Conservation (phyloP, 1,284 basidiomycete species). For the Limonomyces culmigenus region DNA sequence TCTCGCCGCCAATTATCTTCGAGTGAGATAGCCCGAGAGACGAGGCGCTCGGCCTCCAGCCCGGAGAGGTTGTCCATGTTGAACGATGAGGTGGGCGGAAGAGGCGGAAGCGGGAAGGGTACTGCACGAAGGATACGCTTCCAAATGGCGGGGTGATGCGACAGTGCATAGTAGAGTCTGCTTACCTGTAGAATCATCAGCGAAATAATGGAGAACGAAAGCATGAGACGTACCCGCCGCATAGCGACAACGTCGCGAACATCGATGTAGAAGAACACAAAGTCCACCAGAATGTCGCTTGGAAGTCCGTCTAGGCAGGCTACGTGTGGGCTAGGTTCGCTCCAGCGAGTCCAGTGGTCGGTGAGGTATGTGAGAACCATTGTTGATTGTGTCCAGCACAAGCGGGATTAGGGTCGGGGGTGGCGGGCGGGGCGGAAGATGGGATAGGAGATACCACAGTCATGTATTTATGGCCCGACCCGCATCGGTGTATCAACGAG, state of each 20-base stretch:
- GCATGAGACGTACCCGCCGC: slow-evolving; percentile 24
- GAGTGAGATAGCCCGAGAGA: slow-evolving; percentile 40
- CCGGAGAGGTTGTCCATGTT: slow-evolving; percentile 22
- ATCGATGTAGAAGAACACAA: slow-evolving; percentile 26
- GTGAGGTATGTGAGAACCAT: no score
- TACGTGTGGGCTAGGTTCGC: no score
- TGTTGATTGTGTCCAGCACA: no score
- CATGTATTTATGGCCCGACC: no score
- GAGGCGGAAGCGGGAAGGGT: slow-evolving; percentile 37
- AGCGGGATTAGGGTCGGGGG: no score
- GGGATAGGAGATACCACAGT: no score
- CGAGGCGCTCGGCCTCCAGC: slow-evolving; percentile 44
- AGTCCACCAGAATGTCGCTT: slow-evolving; percentile 27
- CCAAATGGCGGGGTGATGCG: slow-evolving; percentile 54
- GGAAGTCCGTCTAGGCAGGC: no score
- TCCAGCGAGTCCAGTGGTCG: no score
- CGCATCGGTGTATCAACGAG: no score
- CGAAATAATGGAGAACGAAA: neutral
- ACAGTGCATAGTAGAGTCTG: slow-evolving; percentile 37
- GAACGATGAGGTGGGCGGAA: slow-evolving; percentile 41
- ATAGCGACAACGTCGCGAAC: slow-evolving; percentile 38
- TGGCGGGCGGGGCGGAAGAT: no score
- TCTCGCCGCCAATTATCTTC: slow-evolving; percentile 36
- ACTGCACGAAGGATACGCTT: slow-evolving; percentile 38
- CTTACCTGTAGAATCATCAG: slow-evolving; percentile 23